These are phyloP conservation scores for Anisodus acutangulus DNA, from an alignment of 257 asterid genomes.

Conservation along the genomic window DNA sequence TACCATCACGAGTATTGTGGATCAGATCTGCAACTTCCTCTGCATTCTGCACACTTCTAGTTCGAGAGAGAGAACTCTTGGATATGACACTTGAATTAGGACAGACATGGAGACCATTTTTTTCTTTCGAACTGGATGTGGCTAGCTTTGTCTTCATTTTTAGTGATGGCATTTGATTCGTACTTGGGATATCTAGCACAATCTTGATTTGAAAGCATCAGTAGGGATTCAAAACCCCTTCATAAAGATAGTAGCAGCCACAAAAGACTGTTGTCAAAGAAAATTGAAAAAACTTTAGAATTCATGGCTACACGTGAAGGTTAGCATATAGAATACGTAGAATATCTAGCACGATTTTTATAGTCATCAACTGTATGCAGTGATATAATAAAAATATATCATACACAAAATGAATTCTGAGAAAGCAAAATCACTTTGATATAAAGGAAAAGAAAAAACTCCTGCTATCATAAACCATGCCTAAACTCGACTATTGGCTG, in stretches of 20 bases:
- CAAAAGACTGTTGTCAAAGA: constrained; percentile 43
- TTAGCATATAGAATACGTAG: not conserved
- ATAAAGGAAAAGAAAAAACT: not conserved
- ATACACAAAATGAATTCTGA: not conserved
- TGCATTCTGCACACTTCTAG: constrained; percentile 49
- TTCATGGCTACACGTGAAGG: not conserved
- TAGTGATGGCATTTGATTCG: constrained; percentile 86
- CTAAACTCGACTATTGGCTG: constrained; percentile 13
- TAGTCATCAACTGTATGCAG: not conserved
- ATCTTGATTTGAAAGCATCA: constrained; percentile 49
- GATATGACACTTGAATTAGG: constrained; percentile 71
- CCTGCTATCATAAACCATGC: not conserved
- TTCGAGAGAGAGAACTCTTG: constrained; percentile 70
- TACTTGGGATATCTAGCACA: constrained; percentile 39
- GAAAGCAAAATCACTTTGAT: constrained; percentile 7
- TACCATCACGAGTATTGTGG: constrained; percentile 60
- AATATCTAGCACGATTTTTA: not conserved
- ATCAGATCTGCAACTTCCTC: constrained; percentile 43
- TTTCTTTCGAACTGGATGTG: constrained; percentile 61
- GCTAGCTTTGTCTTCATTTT: constrained; percentile 78
- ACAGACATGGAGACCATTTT: constrained; percentile 65
- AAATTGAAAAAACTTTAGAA: not conserved
- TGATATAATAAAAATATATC: not conserved
- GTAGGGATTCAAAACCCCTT: constrained; percentile 46
- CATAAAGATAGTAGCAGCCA: constrained; percentile 45